Conservation (phyloP, 2,329 filamentous ascomycete species). For the Tolypocladium guangdongense region DNA sequence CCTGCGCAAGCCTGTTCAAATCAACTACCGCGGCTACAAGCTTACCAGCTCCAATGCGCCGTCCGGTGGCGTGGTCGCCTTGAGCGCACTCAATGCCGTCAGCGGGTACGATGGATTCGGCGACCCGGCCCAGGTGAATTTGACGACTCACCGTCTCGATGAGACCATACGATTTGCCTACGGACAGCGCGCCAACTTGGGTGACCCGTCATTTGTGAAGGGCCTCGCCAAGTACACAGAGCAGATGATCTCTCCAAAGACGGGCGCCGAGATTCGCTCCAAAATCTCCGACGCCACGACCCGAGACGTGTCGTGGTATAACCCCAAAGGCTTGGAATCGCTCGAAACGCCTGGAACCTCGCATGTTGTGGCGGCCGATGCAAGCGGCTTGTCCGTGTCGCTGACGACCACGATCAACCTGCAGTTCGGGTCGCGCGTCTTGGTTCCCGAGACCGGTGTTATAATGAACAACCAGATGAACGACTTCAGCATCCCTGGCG, state of each 20-base stretch:
- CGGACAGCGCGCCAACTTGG: conserved; percentile 59
- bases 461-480: conserved; percentile 56
- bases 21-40: conserved; percentile 59
- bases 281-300: conserved; percentile 32
- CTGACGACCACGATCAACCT: conserved; percentile 76
- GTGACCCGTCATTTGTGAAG: conserved; percentile 62
- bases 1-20: conserved; percentile 47
- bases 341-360: conserved; percentile 56
- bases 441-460: conserved; percentile 73
- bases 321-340: conserved; percentile 34
- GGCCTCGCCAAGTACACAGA: conserved; percentile 51
- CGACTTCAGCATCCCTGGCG: conserved; percentile 69
- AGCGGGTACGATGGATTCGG: conserved; percentile 60
- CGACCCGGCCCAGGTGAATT: conserved; percentile 35
- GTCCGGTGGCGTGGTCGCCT: conserved; percentile 59
- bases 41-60: conserved; percentile 59
- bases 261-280: conserved; percentile 40
- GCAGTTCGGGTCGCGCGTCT: conserved; percentile 63
- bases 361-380: conserved; percentile 58
- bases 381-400: conserved; percentile 59
- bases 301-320: conserved; percentile 28
- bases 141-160: conserved; percentile 69
- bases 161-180: conserved; percentile 80
- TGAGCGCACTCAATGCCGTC: conserved; percentile 65
- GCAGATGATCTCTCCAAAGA: conserved; percentile 49